Conservation (phyloP, 768 basidiomycete species). For the Auricularia heimuer region DNA sequence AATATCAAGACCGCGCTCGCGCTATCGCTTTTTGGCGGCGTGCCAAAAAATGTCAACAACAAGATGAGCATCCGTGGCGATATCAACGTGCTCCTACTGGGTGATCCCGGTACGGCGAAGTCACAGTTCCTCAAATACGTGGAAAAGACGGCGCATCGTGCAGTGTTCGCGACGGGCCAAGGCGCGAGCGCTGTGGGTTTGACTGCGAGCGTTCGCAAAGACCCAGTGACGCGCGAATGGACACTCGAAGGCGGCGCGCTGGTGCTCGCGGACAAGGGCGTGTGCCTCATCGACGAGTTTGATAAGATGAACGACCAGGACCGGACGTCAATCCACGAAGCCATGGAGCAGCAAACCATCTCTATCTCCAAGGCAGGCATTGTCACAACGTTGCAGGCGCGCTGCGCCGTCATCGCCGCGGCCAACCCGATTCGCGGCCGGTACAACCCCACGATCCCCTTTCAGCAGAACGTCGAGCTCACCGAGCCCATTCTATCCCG, state of each 20-base stretch:
- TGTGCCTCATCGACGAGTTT: slow-evolving; percentile 97
- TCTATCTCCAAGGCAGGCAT: slow-evolving; percentile 99
- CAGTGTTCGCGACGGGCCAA: slow-evolving; percentile 97
- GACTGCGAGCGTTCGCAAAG: slow-evolving; percentile 97
- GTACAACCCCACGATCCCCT: slow-evolving; percentile 97
- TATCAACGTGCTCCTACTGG: slow-evolving; percentile 91
- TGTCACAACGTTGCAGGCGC: slow-evolving; percentile 93
- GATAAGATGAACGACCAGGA: slow-evolving; percentile 99
- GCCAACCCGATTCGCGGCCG: slow-evolving; percentile 96
- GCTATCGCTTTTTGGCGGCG: slow-evolving; percentile 88
- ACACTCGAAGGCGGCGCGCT: slow-evolving; percentile 96
- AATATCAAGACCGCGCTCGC: slow-evolving; percentile 98
- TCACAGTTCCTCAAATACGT: slow-evolving; percentile 99
- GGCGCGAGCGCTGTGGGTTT: slow-evolving; percentile 97
- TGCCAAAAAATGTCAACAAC: slow-evolving; percentile 91
- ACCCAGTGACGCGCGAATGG: slow-evolving; percentile 96
- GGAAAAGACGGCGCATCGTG: slow-evolving; percentile 96
- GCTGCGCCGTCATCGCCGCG: slow-evolving; percentile 95
- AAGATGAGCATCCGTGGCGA: slow-evolving; percentile 96
- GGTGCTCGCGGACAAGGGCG: slow-evolving; percentile 97
- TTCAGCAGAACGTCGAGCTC: slow-evolving; percentile 96
- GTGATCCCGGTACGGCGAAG: slow-evolving; percentile 98
- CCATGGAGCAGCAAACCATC: slow-evolving; percentile 99
- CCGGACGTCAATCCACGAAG: slow-evolving; percentile 96
- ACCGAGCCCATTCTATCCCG: slow-evolving; percentile 97